Conservation (phyloP, 345 rosid genomes). For the Eucalyptus shirleyi region DNA sequence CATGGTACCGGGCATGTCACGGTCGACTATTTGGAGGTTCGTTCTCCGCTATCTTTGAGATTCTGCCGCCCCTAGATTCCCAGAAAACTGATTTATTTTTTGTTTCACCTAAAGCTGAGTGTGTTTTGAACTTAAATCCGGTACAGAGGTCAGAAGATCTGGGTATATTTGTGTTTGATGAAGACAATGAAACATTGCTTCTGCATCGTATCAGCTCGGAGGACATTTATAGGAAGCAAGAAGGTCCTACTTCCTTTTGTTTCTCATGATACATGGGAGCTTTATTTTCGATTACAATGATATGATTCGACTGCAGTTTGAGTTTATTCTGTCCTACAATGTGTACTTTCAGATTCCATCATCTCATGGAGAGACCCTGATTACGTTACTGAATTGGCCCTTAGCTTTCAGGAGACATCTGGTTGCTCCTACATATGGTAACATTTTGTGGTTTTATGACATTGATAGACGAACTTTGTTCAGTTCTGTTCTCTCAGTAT, state of each 20-base stretch:
- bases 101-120: neutral
- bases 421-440: conserved; percentile 96
- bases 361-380: conserved; percentile 99
- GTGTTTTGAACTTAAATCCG: neutral
- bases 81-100: neutral
- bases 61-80: neutral
- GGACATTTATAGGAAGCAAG: conserved; percentile 75
- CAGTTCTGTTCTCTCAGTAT: neutral
- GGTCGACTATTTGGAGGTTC: conserved; percentile 83
- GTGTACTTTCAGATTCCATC: conserved; percentile 55
- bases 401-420: conserved; percentile 90
- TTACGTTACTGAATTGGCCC: conserved; percentile 75
- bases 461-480: neutral
- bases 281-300: neutral
- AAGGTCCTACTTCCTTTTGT: conserved; percentile 36
- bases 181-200: conserved; percentile 71
- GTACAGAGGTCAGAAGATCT: conserved; percentile 70
- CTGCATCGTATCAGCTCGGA: conserved; percentile 65
- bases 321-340: neutral
- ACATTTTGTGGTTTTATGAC: neutral
- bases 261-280: neutral
- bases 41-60: neutral
- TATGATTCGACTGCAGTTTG: neutral
- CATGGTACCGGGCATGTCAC: conserved; percentile 84
- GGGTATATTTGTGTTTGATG: conserved; percentile 71